These are phyloP conservation scores for Claviceps capensis DNA, from an alignment of 2,329 filamentous ascomycete species.

Conservation along the genomic window DNA sequence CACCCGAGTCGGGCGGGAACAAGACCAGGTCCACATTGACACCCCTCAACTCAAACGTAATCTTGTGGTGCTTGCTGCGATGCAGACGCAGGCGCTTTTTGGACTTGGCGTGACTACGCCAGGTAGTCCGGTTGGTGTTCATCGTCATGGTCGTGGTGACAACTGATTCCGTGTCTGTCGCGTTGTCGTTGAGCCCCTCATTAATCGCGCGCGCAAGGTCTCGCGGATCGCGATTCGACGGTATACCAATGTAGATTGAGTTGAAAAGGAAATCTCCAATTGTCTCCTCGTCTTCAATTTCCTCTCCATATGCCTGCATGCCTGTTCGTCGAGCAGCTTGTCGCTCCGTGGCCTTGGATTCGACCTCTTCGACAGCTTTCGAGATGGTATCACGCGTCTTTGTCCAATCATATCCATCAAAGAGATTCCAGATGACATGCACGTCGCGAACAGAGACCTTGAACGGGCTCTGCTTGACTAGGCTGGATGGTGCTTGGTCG, in stretches of 20 bases:
- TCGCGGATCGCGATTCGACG: slow-evolving; percentile 69
- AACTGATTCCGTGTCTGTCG: slow-evolving; percentile 81
- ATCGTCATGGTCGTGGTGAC: slow-evolving; percentile 59
- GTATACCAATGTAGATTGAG: slow-evolving; percentile 93
- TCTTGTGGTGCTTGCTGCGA: slow-evolving; percentile 84
- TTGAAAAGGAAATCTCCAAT: slow-evolving; percentile 97
- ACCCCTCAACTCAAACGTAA: slow-evolving; percentile 83
- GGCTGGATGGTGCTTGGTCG: slow-evolving; percentile 46
- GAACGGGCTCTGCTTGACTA: slow-evolving; percentile 55
- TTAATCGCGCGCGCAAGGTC: slow-evolving; percentile 79
- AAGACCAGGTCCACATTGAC: slow-evolving; percentile 70
- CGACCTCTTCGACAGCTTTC: slow-evolving; percentile 78
- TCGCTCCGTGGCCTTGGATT: slow-evolving; percentile 67
- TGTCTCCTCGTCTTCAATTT: slow-evolving; percentile 68
- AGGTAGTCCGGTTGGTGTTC: slow-evolving; percentile 36
- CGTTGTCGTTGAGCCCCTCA: slow-evolving; percentile 69
- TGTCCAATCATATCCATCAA: slow-evolving; percentile 95
- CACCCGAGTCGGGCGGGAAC: slow-evolving; percentile 61
- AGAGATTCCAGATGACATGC: slow-evolving; percentile 93
- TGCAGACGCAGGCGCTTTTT: slow-evolving; percentile 55
- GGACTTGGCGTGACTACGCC: slow-evolving; percentile 28
- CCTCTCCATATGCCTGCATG: slow-evolving; percentile 47
- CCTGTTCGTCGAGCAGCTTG: slow-evolving; percentile 40
- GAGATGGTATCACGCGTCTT: slow-evolving; percentile 74
- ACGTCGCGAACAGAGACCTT: slow-evolving; percentile 71